These are phyloP conservation scores for Ceratocystis colombiana DNA, from an alignment of 2,329 filamentous ascomycete species.

Conservation along the genomic window DNA sequence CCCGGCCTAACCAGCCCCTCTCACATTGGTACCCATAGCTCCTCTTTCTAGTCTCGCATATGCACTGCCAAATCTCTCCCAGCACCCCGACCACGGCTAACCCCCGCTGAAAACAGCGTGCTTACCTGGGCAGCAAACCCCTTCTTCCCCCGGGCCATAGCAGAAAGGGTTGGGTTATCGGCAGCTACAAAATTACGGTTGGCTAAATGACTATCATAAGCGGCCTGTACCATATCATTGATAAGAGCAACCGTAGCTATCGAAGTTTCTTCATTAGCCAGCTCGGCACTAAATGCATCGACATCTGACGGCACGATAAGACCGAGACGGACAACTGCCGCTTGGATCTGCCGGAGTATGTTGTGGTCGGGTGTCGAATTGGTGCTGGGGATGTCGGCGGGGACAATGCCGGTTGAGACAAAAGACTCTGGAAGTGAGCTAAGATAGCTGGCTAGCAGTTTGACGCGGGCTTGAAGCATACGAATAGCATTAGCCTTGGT, in stretches of 20 bases:
- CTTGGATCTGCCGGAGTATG: conserved; percentile 78
- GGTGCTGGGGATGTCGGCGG: conserved; percentile 33
- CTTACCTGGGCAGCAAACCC: too few relatives aligned
- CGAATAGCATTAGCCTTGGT: conserved; percentile 88
- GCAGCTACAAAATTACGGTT: conserved; percentile 62
- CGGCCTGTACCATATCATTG: conserved; percentile 61
- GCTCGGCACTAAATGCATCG: conserved; percentile 57
- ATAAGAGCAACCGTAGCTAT: conserved; percentile 69
- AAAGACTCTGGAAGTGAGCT: conserved; percentile 56
- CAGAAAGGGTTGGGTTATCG: conserved; percentile 33
- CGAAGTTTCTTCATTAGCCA: conserved; percentile 70
- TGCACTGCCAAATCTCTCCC: too few relatives aligned
- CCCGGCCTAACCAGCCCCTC: too few relatives aligned
- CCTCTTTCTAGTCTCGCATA: too few relatives aligned
- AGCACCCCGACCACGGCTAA: too few relatives aligned
- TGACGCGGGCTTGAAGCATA: conserved; percentile 73
- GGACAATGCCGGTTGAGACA: conserved; percentile 34
- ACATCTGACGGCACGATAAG: conserved; percentile 65
- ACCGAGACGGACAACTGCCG: conserved; percentile 71
- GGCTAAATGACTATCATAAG: conserved; percentile 60
- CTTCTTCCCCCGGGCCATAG: too few relatives aligned
- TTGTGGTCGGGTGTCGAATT: conserved; percentile 47
- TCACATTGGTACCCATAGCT: too few relatives aligned
- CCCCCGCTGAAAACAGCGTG: too few relatives aligned
- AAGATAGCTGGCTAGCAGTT: conserved; percentile 67